phyloP scores from a whole-genome alignment of 2,329 filamentous ascomycete species.

The Scorias spongiosa region DNA sequence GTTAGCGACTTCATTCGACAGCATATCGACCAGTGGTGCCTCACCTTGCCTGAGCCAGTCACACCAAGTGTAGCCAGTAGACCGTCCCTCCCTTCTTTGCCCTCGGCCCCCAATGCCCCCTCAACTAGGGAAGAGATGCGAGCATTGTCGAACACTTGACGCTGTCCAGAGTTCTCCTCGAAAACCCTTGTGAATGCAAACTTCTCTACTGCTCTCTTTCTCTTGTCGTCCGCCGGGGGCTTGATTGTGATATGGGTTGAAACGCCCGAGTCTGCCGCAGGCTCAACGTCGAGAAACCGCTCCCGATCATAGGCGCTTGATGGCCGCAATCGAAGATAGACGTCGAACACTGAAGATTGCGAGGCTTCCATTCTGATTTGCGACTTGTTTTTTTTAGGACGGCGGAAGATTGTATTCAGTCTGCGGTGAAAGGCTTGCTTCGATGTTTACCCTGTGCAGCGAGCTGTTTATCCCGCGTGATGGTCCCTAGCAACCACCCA shows the following conservation, averaged over 20 bases:
- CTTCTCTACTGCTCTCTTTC: conserved; percentile 77
- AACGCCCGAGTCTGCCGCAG: conserved; percentile 19
- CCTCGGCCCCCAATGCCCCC: conserved; percentile 59
- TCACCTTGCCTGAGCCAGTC: conserved; percentile 88
- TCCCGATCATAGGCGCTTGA: conserved; percentile 31
- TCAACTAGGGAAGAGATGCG: conserved; percentile 62
- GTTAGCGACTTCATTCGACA: conserved; percentile 6
- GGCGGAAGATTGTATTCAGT: too few species aligned
- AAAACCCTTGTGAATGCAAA: conserved; percentile 93
- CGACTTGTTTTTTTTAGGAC: too few species aligned
- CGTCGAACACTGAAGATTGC: conserved; percentile 58
- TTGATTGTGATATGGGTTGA: conserved; percentile 38
- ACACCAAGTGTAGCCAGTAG: conserved; percentile 83
- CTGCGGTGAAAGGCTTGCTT: too few species aligned
- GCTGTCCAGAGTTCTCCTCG: conserved; percentile 67
- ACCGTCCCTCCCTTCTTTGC: conserved; percentile 71
- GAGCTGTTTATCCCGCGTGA: background rate
- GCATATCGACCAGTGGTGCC: conserved; percentile 1
- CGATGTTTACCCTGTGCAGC: too few species aligned
- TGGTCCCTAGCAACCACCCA: background rate
- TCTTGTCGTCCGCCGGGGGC: conserved; percentile 60
- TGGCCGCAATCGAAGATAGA: conserved; percentile 64
- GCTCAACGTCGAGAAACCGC: conserved; percentile 67
- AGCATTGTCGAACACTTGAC: conserved; percentile 73
- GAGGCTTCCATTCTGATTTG: background rate